Evolutionary conservation across 345 rosid genomes (phyloP).

Genomic region (Citrus reticulata): DNA sequence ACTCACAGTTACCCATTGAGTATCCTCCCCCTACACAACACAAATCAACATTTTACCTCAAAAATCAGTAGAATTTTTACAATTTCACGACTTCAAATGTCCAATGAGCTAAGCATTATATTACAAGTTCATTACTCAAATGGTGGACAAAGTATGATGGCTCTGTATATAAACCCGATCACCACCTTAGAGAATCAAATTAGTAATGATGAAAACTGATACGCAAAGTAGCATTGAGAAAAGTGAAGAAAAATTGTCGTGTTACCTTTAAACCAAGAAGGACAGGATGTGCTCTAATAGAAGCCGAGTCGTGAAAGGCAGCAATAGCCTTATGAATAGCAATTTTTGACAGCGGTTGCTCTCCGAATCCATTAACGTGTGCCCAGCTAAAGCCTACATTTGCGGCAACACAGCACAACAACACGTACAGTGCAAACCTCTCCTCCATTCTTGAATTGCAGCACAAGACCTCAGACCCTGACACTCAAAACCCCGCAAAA

Average conservation of each 20-base stretch:
- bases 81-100: not conserved
- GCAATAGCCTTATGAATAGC: slow-evolving; percentile 43
- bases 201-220: too few relatives aligned
- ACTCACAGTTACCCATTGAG: slow-evolving; percentile 61
- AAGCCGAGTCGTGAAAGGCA: slow-evolving; percentile 38
- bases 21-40: slow-evolving; percentile 68
- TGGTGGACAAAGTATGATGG: not conserved
- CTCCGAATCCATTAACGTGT: slow-evolving; percentile 34
- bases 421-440: not conserved
- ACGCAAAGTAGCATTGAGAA: too few relatives aligned
- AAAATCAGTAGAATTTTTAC: not conserved
- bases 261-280: slow-evolving; percentile 55
- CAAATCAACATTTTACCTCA: not conserved
- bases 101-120: not conserved
- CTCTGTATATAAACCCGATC: not conserved
- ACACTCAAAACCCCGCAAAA: not conserved
- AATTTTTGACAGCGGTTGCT: slow-evolving; percentile 67
- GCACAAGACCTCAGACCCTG: too few relatives aligned
- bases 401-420: slow-evolving; percentile 16
- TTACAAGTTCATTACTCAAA: not conserved
- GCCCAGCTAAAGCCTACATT: slow-evolving; percentile 17
- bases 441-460: not conserved
- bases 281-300: slow-evolving; percentile 44
- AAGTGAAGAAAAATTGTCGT: too few relatives aligned
- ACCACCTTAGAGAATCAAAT: too few relatives aligned